Conservation (phyloP, 1,139 yeast genomes). For the Taiozyma sp. region DNA sequence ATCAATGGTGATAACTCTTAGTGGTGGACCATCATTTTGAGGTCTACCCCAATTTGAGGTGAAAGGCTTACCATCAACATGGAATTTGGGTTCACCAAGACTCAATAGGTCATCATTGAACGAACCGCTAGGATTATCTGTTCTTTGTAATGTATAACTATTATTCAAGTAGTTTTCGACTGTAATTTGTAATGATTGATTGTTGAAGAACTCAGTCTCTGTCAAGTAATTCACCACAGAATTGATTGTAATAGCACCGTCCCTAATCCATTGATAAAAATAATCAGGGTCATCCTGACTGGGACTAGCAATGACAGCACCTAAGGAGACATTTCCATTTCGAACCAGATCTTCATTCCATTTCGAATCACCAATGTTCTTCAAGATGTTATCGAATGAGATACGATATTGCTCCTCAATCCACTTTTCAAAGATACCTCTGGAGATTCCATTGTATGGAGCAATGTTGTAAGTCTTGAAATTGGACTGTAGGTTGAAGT, state of each 20-base stretch:
- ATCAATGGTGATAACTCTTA: slow-evolving; percentile 61
- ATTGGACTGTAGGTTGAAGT: slow-evolving; percentile 18
- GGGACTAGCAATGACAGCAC: slow-evolving; percentile 84
- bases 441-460: slow-evolving; percentile 16
- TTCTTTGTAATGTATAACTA: slow-evolving; percentile 54
- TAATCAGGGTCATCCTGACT: slow-evolving; percentile 66
- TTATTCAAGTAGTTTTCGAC: slow-evolving; percentile 60
- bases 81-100: slow-evolving; percentile 87
- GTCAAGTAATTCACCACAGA: slow-evolving; percentile 50
- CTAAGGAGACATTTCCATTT: slow-evolving; percentile 43
- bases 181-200: slow-evolving; percentile 27
- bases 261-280: slow-evolving; percentile 88
- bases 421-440: slow-evolving; percentile 54
- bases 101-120: slow-evolving; percentile 43
- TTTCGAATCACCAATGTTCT: slow-evolving; percentile 56
- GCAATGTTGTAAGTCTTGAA: slow-evolving; percentile 13
- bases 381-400: slow-evolving; percentile 49
- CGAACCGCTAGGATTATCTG: slow-evolving; percentile 62
- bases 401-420: slow-evolving; percentile 40
- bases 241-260: slow-evolving; percentile 76
- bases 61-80: slow-evolving; percentile 59
- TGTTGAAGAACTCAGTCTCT: slow-evolving; percentile 27
- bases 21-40: slow-evolving; percentile 92
- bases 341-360: slow-evolving; percentile 24
- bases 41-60: slow-evolving; percentile 85